Evolutionary conservation across 225 moss, liverwort and hornwort genomes (phyloP), one percentile per base, ranked within the genome.

Genomic region (Takakia lepidozioides): DNA sequence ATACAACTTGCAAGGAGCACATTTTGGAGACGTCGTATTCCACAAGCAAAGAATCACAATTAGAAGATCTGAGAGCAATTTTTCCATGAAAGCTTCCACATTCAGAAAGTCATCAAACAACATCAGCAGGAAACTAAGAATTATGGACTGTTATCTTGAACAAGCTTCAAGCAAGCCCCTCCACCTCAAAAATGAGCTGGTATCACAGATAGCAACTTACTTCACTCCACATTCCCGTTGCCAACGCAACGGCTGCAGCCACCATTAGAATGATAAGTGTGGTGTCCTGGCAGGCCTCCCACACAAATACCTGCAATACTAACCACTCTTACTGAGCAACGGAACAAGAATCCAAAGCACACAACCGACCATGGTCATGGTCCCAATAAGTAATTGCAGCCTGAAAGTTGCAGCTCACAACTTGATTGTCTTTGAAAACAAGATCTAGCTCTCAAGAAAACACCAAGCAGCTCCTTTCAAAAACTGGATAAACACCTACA

Each of bases 271-370:
- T 99, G 24, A 91, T 87, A 17, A 91, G 72, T 4, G 98, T 99
- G 3, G 98, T 99, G 47, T 99, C 91, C 52, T 85, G 98, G 52
- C 69, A 64, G 27, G 98, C 98, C 69, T 99, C 98, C 98, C 98
- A 99, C 20, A 82, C 57, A 32, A 91, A 99, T 24, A 68, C 75
- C 98, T 91, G 85, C 63, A 62, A 32, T n/a, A n/a, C n/a, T n/a
- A n/a, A n/a, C n/a, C n/a, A n/a, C n/a, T n/a, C n/a, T n/a, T n/a
- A n/a, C n/a, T n/a, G n/a, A n/a, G n/a, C n/a, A n/a, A n/a, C n/a
- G n/a, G n/a, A n/a, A n/a, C n/a, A n/a, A n/a, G n/a, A n/a, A n/a
- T n/a, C n/a, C n/a, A n/a, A n/a, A n/a, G n/a, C n/a, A n/a, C n/a
- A n/a, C n/a, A n/a, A n/a, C n/a, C n/a, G n/a, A n/a, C n/a, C n/a